Percentiles rank a stretch among this genome's conserved stretches.
Conservation (phyloP, 169 alveolate genomes). For the Amoebophrya sp. region DNA sequence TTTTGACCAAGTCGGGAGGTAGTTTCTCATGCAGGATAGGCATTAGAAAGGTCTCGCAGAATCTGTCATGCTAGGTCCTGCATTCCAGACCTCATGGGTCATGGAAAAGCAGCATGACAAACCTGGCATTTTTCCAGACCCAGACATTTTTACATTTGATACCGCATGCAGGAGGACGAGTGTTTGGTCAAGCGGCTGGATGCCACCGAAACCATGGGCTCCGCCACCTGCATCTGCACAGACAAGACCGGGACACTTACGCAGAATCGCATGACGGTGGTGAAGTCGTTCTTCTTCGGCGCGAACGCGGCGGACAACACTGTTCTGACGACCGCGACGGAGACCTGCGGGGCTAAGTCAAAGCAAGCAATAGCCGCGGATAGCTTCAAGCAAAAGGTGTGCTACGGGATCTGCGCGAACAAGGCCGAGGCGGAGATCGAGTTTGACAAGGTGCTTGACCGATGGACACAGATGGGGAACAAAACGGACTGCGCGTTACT, state of each 20-base stretch:
- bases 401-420: not conserved
- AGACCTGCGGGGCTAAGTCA: not conserved
- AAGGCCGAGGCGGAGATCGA: not conserved
- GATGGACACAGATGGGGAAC: conserved; percentile 45
- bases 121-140: too few relatives aligned
- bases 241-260: conserved; percentile 89
- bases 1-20: too few relatives aligned
- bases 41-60: too few relatives aligned
- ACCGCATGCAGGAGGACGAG: conserved; percentile 77
- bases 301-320: not conserved
- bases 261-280: conserved; percentile 73
- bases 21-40: too few relatives aligned
- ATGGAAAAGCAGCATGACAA: too few relatives aligned
- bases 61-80: too few relatives aligned
- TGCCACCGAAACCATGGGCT: conserved; percentile 90
- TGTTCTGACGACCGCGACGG: not conserved
- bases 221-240: conserved; percentile 77
- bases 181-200: conserved; percentile 67
- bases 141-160: too few relatives aligned
- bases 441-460: not conserved
- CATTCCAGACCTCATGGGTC: too few relatives aligned
- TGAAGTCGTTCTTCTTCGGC: not conserved
- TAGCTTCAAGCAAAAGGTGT: not conserved
- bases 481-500: conserved; percentile 72
- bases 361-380: not conserved